These are phyloP conservation scores for Penicillium sp. DNA, from an alignment of 2,329 filamentous ascomycete species.

Conservation along the genomic window DNA sequence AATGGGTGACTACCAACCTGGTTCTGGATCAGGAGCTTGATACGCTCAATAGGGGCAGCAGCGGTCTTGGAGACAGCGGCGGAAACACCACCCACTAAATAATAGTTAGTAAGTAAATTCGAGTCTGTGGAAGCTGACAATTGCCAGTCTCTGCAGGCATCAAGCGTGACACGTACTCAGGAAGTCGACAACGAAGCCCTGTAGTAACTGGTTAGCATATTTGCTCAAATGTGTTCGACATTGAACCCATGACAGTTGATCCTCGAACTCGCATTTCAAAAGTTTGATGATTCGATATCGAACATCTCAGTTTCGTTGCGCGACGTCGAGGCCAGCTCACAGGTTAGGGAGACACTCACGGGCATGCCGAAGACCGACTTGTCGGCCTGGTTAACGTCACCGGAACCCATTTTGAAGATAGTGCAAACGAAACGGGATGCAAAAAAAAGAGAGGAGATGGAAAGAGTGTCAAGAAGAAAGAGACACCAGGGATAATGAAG, in stretches of 20 bases:
- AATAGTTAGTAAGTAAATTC: slow-evolving; percentile 43
- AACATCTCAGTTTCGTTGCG: not conserved
- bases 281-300: slow-evolving; percentile 5
- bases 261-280: not conserved
- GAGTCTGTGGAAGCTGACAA: not conserved
- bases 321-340: not conserved
- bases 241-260: not conserved
- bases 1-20: slow-evolving; percentile 67
- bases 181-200: slow-evolving; percentile 98
- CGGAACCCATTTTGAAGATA: slow-evolving; percentile 48
- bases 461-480: slow-evolving; percentile 35
- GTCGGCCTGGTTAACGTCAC: slow-evolving; percentile 51
- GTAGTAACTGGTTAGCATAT: slow-evolving; percentile 32
- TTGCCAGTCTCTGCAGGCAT: not conserved
- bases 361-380: slow-evolving; percentile 57
- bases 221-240: not conserved
- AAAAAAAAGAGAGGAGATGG: slow-evolving; percentile 41
- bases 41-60: slow-evolving; percentile 99
- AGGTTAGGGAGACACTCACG: slow-evolving; percentile 37
- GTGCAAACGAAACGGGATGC: slow-evolving; percentile 41
- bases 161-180: slow-evolving; percentile 72
- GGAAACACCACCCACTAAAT: slow-evolving; percentile 97
- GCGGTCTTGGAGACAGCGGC: slow-evolving; percentile 99
- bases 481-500: slow-evolving; percentile 37
- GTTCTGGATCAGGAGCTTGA: slow-evolving; percentile 99